Conservation (phyloP, 2,329 filamentous ascomycete species). For the Epichloe sibirici region DNA sequence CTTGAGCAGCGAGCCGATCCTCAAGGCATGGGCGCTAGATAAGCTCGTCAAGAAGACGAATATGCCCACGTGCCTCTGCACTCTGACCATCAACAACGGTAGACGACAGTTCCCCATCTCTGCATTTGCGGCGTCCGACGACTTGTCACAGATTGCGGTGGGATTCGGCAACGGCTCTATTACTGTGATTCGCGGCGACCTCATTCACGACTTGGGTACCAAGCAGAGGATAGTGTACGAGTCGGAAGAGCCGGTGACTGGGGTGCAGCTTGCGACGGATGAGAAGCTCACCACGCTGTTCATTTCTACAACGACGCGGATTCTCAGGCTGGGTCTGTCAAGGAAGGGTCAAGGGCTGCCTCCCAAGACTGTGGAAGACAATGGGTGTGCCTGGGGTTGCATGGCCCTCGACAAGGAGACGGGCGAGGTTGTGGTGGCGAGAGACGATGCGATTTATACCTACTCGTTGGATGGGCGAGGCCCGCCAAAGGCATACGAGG, state of each 20-base stretch:
- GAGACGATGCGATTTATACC: constrained; percentile 92
- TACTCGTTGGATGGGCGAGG: constrained; percentile 79
- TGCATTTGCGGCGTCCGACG: constrained; percentile 75
- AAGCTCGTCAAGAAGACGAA: constrained; percentile 91
- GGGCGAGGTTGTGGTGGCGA: constrained; percentile 79
- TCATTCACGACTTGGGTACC: constrained; percentile 89
- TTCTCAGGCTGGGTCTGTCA: constrained; percentile 76
- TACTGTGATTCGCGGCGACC: constrained; percentile 81
- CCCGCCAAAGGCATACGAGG: constrained; percentile 82
- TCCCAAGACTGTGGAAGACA: constrained; percentile 77
- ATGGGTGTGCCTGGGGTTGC: constrained; percentile 84
- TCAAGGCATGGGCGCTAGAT: constrained; percentile 97
- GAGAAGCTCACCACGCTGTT: constrained; percentile 63
- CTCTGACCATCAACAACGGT: constrained; percentile 75
- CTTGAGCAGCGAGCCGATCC: constrained; percentile 68
- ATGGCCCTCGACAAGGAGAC: constrained; percentile 76
- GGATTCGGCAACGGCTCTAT: constrained; percentile 95
- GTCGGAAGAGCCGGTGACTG: constrained; percentile 91
- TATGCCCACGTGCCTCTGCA: constrained; percentile 76
- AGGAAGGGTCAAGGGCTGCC: constrained; percentile 83
- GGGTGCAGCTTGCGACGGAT: constrained; percentile 62
- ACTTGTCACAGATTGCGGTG: constrained; percentile 84
- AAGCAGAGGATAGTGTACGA: constrained; percentile 93
- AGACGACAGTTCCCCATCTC: constrained; percentile 90
- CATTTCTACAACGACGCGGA: constrained; percentile 79